A percentile compares a stretch with the other conserved stretches of the same genome.
These are phyloP conservation scores for Grigorovia yakushimaensis DNA, from an alignment of 805 yeast species.

Conservation along the genomic window DNA sequence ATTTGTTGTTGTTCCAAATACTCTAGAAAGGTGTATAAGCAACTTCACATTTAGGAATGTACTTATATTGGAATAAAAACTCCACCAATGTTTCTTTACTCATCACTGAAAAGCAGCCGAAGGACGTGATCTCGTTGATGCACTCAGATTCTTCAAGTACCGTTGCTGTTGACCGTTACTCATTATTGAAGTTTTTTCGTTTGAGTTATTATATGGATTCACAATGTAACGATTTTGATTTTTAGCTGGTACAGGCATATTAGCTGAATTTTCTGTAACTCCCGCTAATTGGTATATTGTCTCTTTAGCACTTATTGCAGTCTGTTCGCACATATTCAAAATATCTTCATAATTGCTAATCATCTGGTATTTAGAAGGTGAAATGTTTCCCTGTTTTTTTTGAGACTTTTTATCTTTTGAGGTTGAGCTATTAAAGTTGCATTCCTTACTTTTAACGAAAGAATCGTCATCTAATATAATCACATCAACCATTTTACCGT, in stretches of 20 bases:
- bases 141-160: too few species aligned
- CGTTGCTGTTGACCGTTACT: background rate
- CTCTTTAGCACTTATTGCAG: constrained; percentile 20
- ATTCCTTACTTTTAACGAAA: background rate
- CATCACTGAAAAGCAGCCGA: too few species aligned
- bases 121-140: too few species aligned
- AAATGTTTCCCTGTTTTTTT: background rate
- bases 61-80: too few species aligned
- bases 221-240: background rate
- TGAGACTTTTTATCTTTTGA: background rate
- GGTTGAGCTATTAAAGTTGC: background rate
- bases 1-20: too few species aligned
- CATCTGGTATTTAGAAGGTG: constrained; percentile 1
- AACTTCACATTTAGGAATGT: too few species aligned
- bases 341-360: constrained; percentile 13
- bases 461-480: constrained; percentile 18
- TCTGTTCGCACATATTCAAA: constrained; percentile 21
- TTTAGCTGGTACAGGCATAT: background rate
- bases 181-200: background rate
- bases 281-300: constrained; percentile 16
- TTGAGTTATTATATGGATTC: background rate
- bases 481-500: constrained; percentile 21
- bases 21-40: too few species aligned
- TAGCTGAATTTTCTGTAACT: background rate
- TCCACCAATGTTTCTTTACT: too few species aligned